phyloP scores from a whole-genome alignment of 108 stramenopile species.

The Fistulifera pelliculosa region DNA sequence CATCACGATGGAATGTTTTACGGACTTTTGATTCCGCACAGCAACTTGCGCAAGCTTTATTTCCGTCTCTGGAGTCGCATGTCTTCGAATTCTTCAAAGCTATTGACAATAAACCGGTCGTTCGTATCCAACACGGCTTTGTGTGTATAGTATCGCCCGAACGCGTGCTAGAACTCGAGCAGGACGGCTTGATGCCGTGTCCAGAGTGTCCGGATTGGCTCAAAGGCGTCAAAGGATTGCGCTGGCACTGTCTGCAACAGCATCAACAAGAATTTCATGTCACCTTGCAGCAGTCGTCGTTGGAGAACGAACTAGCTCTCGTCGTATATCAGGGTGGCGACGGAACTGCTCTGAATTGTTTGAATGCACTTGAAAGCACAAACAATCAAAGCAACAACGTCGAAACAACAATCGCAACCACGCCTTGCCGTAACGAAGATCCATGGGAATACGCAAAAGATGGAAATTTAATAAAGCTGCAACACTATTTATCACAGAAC shows the following conservation, averaged over 20 bases:
- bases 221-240: slow-evolving; percentile 77
- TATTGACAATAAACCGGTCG: slow-evolving; percentile 13
- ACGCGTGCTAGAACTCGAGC: slow-evolving; percentile 33
- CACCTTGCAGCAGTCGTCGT: slow-evolving; percentile 16
- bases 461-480: slow-evolving; percentile 19
- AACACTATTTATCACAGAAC: slow-evolving; percentile 1
- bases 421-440: slow-evolving; percentile 5
- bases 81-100: slow-evolving; percentile 3
- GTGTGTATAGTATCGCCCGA: slow-evolving; percentile 43
- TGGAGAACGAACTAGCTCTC: slow-evolving; percentile 19
- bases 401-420: slow-evolving; percentile 1
- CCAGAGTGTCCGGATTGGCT: slow-evolving; percentile 64
- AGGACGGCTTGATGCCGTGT: slow-evolving; percentile 54
- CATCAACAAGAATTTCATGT: slow-evolving; percentile 29
- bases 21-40: slow-evolving; percentile 32
- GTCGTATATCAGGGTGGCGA: slow-evolving; percentile 19
- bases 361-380: slow-evolving; percentile 4
- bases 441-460: slow-evolving; percentile 16
- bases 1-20: slow-evolving; percentile 51
- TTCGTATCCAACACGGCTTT: slow-evolving; percentile 46
- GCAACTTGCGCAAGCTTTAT: slow-evolving; percentile 36
- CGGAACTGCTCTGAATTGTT: slow-evolving; percentile 37
- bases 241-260: slow-evolving; percentile 72
- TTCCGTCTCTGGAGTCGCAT: slow-evolving; percentile 10
- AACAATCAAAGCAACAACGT: not conserved